Evolutionary conservation across 2,329 filamentous ascomycete genomes (phyloP).

Genomic region (Didymella lethalis): DNA sequence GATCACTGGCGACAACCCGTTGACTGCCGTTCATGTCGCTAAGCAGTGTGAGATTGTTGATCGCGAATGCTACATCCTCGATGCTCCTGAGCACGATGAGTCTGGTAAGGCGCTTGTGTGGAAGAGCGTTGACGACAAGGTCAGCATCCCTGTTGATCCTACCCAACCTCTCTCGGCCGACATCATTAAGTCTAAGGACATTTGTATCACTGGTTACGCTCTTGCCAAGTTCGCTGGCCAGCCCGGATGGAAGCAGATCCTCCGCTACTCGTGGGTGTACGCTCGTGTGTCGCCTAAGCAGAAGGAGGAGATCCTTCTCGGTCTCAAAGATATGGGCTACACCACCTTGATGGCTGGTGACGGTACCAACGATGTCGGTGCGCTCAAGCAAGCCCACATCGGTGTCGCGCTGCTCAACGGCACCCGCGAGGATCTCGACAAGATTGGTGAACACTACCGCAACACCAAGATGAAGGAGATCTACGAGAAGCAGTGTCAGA

Average conservation of each 20-base stretch:
- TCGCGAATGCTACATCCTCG: slow-evolving; percentile 90
- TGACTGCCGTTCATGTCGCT: slow-evolving; percentile 95
- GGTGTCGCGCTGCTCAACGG: slow-evolving; percentile 96
- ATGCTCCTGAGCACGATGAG: slow-evolving; percentile 89
- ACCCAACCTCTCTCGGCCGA: slow-evolving; percentile 79
- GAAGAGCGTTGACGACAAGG: slow-evolving; percentile 92
- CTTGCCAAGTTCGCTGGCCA: slow-evolving; percentile 87
- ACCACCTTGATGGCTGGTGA: slow-evolving; percentile 99
- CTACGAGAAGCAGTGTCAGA: slow-evolving; percentile 90
- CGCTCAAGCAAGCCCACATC: slow-evolving; percentile 96
- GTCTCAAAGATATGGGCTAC: slow-evolving; percentile 95
- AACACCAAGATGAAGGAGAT: slow-evolving; percentile 98
- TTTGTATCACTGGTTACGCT: slow-evolving; percentile 95
- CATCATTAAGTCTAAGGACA: slow-evolving; percentile 84
- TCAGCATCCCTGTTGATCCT: slow-evolving; percentile 84
- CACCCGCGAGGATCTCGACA: slow-evolving; percentile 86
- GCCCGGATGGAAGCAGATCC: slow-evolving; percentile 75
- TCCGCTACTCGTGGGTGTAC: slow-evolving; percentile 96
- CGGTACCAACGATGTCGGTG: slow-evolving; percentile 97
- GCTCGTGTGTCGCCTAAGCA: slow-evolving; percentile 98
- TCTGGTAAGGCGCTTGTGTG: slow-evolving; percentile 85
- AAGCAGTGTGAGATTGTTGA: slow-evolving; percentile 97
- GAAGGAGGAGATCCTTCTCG: slow-evolving; percentile 97
- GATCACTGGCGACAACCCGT: slow-evolving; percentile 98
- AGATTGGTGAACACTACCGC: slow-evolving; percentile 90